phyloP scores from a whole-genome alignment of 805 yeast species.

The Starmerella bacillaris region DNA sequence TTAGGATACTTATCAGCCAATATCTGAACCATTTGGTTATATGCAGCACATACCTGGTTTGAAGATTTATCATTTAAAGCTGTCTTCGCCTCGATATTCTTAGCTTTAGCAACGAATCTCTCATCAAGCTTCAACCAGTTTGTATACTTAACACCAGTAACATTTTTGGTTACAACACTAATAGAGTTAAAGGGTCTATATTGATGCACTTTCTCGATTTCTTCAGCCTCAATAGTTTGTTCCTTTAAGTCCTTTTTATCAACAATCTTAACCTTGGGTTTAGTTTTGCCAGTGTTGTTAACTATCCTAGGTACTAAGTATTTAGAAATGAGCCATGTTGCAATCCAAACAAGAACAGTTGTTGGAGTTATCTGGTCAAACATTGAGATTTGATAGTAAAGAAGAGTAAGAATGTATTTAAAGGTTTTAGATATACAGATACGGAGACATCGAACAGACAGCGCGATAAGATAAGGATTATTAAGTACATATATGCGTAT shows the following conservation, averaged over 20 bases:
- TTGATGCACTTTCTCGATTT: conserved; percentile 5
- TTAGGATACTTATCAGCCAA: conserved; percentile 35
- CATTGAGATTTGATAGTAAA: conserved; percentile 1
- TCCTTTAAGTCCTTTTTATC: conserved; percentile 10
- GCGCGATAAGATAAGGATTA: too few species aligned
- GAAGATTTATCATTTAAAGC: conserved; percentile 6
- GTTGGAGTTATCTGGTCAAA: conserved; percentile 10
- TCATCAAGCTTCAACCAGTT: conserved; percentile 48
- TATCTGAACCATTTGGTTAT: conserved; percentile 28
- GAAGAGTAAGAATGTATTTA: too few species aligned
- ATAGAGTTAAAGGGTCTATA: conserved; percentile 44
- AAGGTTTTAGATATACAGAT: too few species aligned
- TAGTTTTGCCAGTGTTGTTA: conserved; percentile 1
- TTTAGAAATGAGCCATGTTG: conserved; percentile 2
- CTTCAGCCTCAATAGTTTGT: conserved; percentile 6
- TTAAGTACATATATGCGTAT: too few species aligned
- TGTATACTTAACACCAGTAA: conserved; percentile 30
- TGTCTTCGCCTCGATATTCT: conserved; percentile 22
- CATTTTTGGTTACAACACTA: conserved; percentile 46
- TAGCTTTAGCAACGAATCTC: conserved; percentile 23
- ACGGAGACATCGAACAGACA: too few species aligned
- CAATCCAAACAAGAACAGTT: conserved; percentile 4
- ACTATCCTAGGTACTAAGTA: conserved; percentile 8
- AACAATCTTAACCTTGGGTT: conserved; percentile 8
- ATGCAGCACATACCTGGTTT: conserved; percentile 32